phyloP scores from a whole-genome alignment of 441 rosid species.

The Cnidoscolus chayamansa region DNA sequence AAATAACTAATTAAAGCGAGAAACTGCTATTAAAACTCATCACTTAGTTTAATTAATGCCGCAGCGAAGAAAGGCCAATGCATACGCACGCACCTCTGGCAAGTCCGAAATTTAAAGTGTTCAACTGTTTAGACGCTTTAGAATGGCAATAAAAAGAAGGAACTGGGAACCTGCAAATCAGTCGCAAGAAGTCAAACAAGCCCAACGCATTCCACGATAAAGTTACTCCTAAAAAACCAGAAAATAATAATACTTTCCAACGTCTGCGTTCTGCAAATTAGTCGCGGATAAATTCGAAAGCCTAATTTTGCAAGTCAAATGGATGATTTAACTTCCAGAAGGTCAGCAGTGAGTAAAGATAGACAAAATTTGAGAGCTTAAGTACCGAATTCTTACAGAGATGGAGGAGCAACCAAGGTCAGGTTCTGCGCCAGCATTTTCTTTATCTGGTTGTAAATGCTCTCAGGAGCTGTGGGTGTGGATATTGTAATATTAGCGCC shows the following conservation, averaged over 20 bases:
- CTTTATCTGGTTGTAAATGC: neutral
- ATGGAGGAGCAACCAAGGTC: slow-evolving; percentile 24
- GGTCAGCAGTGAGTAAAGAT: neutral
- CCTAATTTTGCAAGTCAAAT: neutral
- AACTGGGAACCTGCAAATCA: slow-evolving; percentile 43
- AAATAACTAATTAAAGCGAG: too few relatives aligned
- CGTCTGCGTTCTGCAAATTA: too few relatives aligned
- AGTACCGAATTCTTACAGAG: slow-evolving; percentile 19
- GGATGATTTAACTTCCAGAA: neutral
- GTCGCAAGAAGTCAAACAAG: neutral
- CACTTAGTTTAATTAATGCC: neutral
- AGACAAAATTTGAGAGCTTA: neutral
- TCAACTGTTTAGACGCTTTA: slow-evolving; percentile 35
- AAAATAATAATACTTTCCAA: neutral
- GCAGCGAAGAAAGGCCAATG: neutral
- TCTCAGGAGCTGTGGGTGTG: neutral
- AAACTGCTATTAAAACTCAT: neutral
- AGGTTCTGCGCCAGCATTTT: slow-evolving; percentile 26
- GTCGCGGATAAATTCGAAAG: neutral
- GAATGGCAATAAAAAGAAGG: slow-evolving; percentile 32
- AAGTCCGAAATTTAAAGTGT: slow-evolving; percentile 30
- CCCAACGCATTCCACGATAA: neutral
- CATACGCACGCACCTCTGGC: slow-evolving; percentile 27
- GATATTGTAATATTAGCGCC: neutral
- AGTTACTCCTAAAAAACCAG: neutral